Percentiles rank a stretch among this genome's conserved stretches.
These are phyloP conservation scores for Eleusine coracana DNA, from an alignment of 176 grass and related monocot genomes.

Conservation along the genomic window DNA sequence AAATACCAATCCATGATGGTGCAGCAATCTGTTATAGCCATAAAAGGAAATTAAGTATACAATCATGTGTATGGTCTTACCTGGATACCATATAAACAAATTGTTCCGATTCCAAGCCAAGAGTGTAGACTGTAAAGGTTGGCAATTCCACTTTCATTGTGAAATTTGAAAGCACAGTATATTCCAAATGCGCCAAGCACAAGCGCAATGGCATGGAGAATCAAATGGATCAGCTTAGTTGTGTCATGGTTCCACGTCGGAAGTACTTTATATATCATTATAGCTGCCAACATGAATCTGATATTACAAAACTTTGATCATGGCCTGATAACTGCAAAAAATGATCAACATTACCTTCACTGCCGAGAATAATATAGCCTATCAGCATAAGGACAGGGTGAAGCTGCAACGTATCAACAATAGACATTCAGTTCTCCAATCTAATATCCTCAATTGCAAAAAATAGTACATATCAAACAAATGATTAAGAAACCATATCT, in stretches of 20 bases:
- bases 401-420: slow-evolving; percentile 56
- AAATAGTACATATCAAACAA: not conserved
- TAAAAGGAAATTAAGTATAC: not conserved
- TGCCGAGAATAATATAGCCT: slow-evolving; percentile 81
- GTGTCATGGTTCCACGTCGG: slow-evolving; percentile 60
- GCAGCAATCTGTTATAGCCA: not conserved
- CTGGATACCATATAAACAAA: slow-evolving; percentile 79
- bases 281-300: slow-evolving; percentile 63
- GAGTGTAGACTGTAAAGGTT: slow-evolving; percentile 91
- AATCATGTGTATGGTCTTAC: slow-evolving; percentile 42
- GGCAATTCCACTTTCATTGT: slow-evolving; percentile 89
- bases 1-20: not conserved
- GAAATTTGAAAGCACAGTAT: slow-evolving; percentile 83
- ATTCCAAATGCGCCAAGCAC: slow-evolving; percentile 76
- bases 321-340: not conserved
- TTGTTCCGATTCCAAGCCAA: slow-evolving; percentile 86
- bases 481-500: not conserved
- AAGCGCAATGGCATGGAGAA: slow-evolving; percentile 71
- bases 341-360: slow-evolving; percentile 61
- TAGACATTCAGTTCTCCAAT: slow-evolving; percentile 8
- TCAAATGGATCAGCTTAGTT: slow-evolving; percentile 70
- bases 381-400: slow-evolving; percentile 97
- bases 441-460: not conserved
- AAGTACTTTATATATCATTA: slow-evolving; percentile 71
- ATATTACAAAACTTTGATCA: slow-evolving; percentile 23